A percentile compares a stretch with the other conserved stretches of the same genome.
phyloP scores from a whole-genome alignment of 768 basidiomycete species.

The Chalciporus chontae region DNA sequence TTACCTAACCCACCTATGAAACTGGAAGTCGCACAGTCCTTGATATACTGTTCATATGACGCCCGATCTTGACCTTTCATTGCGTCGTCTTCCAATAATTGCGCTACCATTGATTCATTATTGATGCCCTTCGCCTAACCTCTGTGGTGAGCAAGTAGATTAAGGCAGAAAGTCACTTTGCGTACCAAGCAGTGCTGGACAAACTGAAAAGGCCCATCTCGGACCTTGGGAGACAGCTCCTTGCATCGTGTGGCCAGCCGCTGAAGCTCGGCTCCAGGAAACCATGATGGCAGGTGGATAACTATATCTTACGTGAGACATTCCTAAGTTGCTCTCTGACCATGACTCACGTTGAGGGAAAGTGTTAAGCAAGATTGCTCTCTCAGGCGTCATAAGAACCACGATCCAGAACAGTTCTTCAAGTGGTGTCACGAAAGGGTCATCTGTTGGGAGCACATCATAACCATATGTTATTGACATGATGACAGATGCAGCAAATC shows the following conservation, averaged over 20 bases:
- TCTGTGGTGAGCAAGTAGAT: background rate
- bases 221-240: slow-evolving; percentile 10
- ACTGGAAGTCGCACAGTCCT: slow-evolving; percentile 14
- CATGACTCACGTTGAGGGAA: slow-evolving; percentile 20
- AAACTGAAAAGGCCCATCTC: slow-evolving; percentile 20
- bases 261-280: slow-evolving; percentile 12
- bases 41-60: slow-evolving; percentile 17
- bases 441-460: slow-evolving; percentile 15
- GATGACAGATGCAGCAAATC: slow-evolving; percentile 18
- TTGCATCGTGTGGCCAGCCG: slow-evolving; percentile 8
- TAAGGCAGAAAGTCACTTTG: background rate
- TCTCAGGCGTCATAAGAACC: slow-evolving; percentile 19
- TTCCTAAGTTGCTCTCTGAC: background rate
- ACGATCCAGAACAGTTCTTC: slow-evolving; percentile 8
- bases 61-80: background rate
- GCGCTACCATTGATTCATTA: slow-evolving; percentile 22
- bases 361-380: slow-evolving; percentile 12
- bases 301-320: slow-evolving; percentile 10
- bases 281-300: slow-evolving; percentile 17
- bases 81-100: slow-evolving; percentile 9
- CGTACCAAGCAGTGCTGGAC: slow-evolving; percentile 21
- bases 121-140: slow-evolving; percentile 18
- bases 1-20: slow-evolving; percentile 18
- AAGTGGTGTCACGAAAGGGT: slow-evolving; percentile 15
- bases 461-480: slow-evolving; percentile 22